phyloP scores from a whole-genome alignment of 257 asterid species.

The Echites panduratus region DNA sequence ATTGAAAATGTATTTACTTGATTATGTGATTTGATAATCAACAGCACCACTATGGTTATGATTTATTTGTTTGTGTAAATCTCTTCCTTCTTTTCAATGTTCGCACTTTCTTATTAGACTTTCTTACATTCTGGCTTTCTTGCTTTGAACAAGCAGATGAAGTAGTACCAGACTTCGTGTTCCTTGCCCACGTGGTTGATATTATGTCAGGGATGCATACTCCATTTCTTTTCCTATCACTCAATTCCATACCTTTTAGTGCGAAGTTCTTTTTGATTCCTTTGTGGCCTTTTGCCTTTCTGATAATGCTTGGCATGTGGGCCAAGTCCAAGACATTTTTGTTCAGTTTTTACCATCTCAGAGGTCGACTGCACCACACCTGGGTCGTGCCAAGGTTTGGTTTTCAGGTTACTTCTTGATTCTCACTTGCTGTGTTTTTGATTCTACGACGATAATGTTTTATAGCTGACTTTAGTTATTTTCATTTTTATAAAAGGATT shows the following conservation, averaged over 20 bases:
- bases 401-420: constrained; percentile 53
- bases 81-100: not conserved
- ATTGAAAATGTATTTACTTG: not conserved
- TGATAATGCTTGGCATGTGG: constrained; percentile 79
- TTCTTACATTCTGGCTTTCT: not conserved
- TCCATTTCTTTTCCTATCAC: constrained; percentile 64
- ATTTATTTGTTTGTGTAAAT: not conserved
- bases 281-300: constrained; percentile 55
- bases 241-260: constrained; percentile 70
- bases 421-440: not conserved
- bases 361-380: constrained; percentile 67
- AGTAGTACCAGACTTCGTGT: constrained; percentile 85
- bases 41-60: not conserved
- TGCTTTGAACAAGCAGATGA: constrained; percentile 39
- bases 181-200: constrained; percentile 83
- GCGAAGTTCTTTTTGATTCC: constrained; percentile 63
- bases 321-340: constrained; percentile 69
- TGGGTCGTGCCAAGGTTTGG: constrained; percentile 93
- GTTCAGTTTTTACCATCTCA: constrained; percentile 61
- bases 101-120: not conserved
- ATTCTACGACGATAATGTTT: not conserved
- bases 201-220: constrained; percentile 69
- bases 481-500: not conserved
- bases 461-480: not conserved
- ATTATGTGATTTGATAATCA: not conserved